Evolutionary conservation across 148 eudicot species (phyloP), one percentile per base, ranked within the genome.

Genomic region (Arctostaphylos glauca): DNA sequence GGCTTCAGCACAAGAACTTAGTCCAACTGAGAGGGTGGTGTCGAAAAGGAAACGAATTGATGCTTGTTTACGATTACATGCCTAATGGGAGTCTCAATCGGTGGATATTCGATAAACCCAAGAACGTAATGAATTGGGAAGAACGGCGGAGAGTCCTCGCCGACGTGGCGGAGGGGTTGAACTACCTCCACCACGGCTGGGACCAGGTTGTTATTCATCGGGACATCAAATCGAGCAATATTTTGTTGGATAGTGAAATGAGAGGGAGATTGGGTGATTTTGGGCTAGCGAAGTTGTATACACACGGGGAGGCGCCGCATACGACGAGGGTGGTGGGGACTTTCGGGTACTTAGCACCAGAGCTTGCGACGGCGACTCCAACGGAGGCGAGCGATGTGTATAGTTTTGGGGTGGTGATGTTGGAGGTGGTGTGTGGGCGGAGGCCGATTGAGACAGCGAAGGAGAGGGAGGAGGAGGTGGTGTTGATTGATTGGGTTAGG

Each of bases 21-120:
- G 92, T 90, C 3, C 90, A 82, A 58, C 85, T 90, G 92, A 75
- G 89, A 52, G 92, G 92, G 12, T 90, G 92, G 92, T 90, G 92
- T 84, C 82, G 91, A 72, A 90, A 88, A 73, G 87, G 88, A 19
- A 90, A 85, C 48, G 92, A 88, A 71, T 72, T 90, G 77, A 41
- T 90, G 89, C 83, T 90, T 3, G 89, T 90, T 5, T 90, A 88
- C 43, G 92, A 90, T 81, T 90, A 87, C 70, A 90, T 90, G 92
- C 89, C 89, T 2, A 90, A 90, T 53, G 86, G 89, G 0, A 90
- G 90, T 68, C 82, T 90, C 7, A 90, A 88, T 59, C 80, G 76
- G 16, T 90, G 92, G 92, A 88, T 90, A 31, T 90, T 90, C 48
- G 91, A 90, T 49, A 77, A 82, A 62, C 91, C 89, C 18, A 84